Evolutionary conservation across 2,329 filamentous ascomycete genomes (phyloP), one percentile per base, ranked within the genome.

Genomic region (Keithomyces neogunnii): DNA sequence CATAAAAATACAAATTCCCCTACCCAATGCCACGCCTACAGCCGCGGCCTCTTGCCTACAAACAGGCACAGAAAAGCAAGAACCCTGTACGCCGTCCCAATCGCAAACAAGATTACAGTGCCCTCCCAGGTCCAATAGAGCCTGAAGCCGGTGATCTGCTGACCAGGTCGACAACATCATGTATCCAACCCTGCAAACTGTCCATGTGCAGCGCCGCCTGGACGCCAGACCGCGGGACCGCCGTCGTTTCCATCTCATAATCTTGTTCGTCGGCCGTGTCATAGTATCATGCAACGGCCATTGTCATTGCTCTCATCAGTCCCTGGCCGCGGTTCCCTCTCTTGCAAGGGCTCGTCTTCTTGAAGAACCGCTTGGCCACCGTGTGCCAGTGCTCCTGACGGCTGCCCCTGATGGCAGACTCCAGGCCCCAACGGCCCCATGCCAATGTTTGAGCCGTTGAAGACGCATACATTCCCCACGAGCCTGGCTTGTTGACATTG

Each of bases 371-470:
- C 10, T 55, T 46, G 7, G 51, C 50, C 43, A 62, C 56, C 43
- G 55, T 56, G 45, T 59, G 43, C 47, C 59, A 43, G 36, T 39
- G 47, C 59, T 55, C 3, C 64, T 60, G 1, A 73, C 29, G 9
- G 70, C 52, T 62, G 66, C 2, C 77, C 77, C 38, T 68, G 56
- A 40, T 67, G 66, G 57, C 77, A 81, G 6, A 80, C 60, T 3
- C 75, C 64, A 1, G 78, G 78, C 55, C 81, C 78, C 48, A 75
- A 73, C 2, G 66, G 68, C 0, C 72, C 72, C 72, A 74, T 74
- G 2, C 58, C 67, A 13, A 69, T 60, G 48, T 72, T 73, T 4
- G 40, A 54, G 28, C 66, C 68, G 0, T 64, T 28, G 4, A 65
- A 57, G 1, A 48, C 33, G 51, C 70, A 73, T 3, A 66, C 60